These are phyloP conservation scores for Polytolypa hystricis DNA, from an alignment of 2,329 filamentous ascomycete genomes.

Conservation along the genomic window DNA sequence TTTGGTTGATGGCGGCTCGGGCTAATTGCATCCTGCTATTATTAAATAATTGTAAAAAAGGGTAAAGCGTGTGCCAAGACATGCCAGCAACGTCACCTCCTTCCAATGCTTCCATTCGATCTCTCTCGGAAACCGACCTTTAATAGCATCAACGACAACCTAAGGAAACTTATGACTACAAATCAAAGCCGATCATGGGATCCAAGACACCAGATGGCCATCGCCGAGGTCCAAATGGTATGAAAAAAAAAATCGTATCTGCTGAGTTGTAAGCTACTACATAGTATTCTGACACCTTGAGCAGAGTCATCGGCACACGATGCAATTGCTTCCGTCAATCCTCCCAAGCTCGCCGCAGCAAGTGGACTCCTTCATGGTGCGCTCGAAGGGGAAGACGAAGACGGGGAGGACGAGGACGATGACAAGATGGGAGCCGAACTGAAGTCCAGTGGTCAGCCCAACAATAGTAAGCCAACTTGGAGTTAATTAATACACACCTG, in stretches of 20 bases:
- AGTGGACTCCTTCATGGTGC: constrained; percentile 3
- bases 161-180: neutral
- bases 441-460: constrained; percentile 8
- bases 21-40: too few species aligned
- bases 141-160: neutral
- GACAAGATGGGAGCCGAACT: constrained; percentile 13
- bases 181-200: constrained; percentile 6
- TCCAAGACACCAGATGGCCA: constrained; percentile 9
- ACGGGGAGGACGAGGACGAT: constrained; percentile 20
- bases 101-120: too few species aligned
- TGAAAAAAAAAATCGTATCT: neutral
- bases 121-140: too few species aligned
- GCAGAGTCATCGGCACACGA: neutral
- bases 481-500: constrained; percentile 3
- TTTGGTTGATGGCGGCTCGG: too few species aligned
- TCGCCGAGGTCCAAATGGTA: constrained; percentile 8
- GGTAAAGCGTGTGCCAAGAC: constrained; percentile 1
- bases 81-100: neutral
- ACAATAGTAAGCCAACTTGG: constrained; percentile 8
- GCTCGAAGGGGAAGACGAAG: constrained; percentile 15
- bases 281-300: neutral
- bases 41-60: too few species aligned
- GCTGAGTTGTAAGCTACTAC: neutral
- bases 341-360: constrained; percentile 3
- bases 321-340: constrained; percentile 5